Base-by-base conservation (phyloP, 495 filamentous ascomycete species). In the Xanthoparmelia taractica region DNA sequence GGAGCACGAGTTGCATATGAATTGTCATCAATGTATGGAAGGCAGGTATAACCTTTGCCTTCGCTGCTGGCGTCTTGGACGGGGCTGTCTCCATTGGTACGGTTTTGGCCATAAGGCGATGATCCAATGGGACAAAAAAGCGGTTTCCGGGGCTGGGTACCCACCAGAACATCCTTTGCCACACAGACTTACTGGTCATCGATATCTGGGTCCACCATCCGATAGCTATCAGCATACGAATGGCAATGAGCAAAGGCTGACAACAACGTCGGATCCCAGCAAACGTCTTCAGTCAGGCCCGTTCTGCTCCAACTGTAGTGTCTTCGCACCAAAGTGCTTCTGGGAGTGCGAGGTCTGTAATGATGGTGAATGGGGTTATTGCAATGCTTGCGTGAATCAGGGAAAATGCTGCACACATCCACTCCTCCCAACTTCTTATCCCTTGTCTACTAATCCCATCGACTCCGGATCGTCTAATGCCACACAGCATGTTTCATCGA, bases 351-450 rank as follows among this genome's bases (percentile, higher is more conserved):
- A 84, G 60, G 67, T 77, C 43, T 96, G 92, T 74, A 95, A 96
- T 68, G 86, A 92, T 60, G 91, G 89, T 33, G 91, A 92, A 68
- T 96, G 91, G 92, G 92, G 92, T 1, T 96, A 89, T 68, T 96
- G 92, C 74, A 87, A 87, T 64, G 70, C 74, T 61, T 96, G 92
- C 69, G 89, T 96, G 34, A 90, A 89, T 54, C 84, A 84, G 72
- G 89, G 86, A 17, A 78, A 78, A 50, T 85, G 83, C 66, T 96
- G 92, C 74, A 88, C 84, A 0, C 92, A 96, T 69, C 76, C 85
- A 0, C 75, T 96, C 0, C 76, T 93, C 2, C 88, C 91, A 4
- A 74, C 92, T 23, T 37, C 34, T 54, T 56, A 57, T 38, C 31
- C 18, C 29, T 33, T 45, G 13, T 31, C 52, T 27, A 29, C 38